Base-by-base conservation (phyloP, 2,329 filamentous ascomycete species). In the Plectosphaerella cucumerina region DNA sequence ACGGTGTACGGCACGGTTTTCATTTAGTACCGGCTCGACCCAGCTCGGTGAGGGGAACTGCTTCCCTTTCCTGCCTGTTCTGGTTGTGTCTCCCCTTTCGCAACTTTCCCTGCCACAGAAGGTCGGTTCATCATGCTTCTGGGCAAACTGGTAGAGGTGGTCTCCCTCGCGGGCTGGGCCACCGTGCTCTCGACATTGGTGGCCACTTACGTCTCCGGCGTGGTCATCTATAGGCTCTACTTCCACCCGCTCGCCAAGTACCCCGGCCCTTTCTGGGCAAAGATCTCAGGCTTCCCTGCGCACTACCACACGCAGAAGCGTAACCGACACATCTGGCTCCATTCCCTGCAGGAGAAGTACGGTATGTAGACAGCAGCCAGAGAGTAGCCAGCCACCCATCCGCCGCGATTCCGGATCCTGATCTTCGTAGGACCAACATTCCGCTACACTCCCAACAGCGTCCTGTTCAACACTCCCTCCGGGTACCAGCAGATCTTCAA, bases 191-290 rank as follows among this genome's bases (percentile, higher is more conserved):
- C 39, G n/a, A 18, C 39, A 5, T 5, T 42, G 17, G 6, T 42
- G 10, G 39, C 18, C 39, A 21, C 5, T 11, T 50, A 47, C 21
- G 6, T 20, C 18, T 37, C 45, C 5, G 22, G 20, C 2, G 15
- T 53, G 4, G 55, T 50, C 41, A 50, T 62, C 31, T 65, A 65
- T 54, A 64, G 64, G 51, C 50, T 65, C 31, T 66, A 60, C 56
- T 59, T 67, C 50, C 65, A 68, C 53, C 63, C 62, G 10, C 56
- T 66, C 26, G 53, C 57, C 37, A 56, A 58, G 37, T 63, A 58
- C 44, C 61, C 62, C 9, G 62, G 62, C 18, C 61, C 62, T 9
- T 47, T 53, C 31, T 44, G 50, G 11, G 51, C 51, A 5, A 53
- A 43, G 39, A 53, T 53, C 44, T 53, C 51, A 5, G 56, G 52